These are phyloP conservation scores for Zoysia pacifica DNA, from an alignment of 176 grass and related monocot species.

Conservation along the genomic window DNA sequence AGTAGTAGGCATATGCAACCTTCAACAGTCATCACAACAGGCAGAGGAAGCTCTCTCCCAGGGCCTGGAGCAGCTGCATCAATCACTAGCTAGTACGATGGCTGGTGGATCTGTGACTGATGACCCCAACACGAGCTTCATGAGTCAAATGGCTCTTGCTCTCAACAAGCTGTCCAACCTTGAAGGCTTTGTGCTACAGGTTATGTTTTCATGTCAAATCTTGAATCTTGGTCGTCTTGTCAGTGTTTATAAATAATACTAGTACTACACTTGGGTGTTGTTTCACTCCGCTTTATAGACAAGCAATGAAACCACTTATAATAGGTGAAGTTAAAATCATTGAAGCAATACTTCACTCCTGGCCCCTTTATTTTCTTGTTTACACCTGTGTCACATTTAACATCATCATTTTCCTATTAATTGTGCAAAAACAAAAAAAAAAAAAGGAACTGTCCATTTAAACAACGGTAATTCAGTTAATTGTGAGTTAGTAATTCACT, in stretches of 20 bases:
- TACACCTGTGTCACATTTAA: slow-evolving; percentile 2
- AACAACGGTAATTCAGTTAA: neutral
- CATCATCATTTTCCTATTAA: neutral
- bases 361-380: slow-evolving; percentile 6
- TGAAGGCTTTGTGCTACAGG: slow-evolving; percentile 91
- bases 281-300: slow-evolving; percentile 4
- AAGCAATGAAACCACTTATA: slow-evolving; percentile 9
- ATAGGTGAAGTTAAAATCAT: neutral
- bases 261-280: neutral
- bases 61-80: slow-evolving; percentile 81
- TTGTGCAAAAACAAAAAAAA: slow-evolving; percentile 21
- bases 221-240: slow-evolving; percentile 7
- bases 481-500: neutral
- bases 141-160: slow-evolving; percentile 73
- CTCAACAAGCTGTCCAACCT: slow-evolving; percentile 77
- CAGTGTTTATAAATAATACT: neutral
- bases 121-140: slow-evolving; percentile 51
- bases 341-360: neutral
- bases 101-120: slow-evolving; percentile 53
- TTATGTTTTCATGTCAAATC: slow-evolving; percentile 25
- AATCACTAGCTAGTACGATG: slow-evolving; percentile 62
- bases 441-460: slow-evolving; percentile 11
- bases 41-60: slow-evolving; percentile 92
- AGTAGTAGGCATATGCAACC: slow-evolving; percentile 66
- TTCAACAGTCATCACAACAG: slow-evolving; percentile 83